These are phyloP conservation scores for Leptosphaerulina australis DNA, from an alignment of 2,329 filamentous ascomycete genomes.

Conservation along the genomic window DNA sequence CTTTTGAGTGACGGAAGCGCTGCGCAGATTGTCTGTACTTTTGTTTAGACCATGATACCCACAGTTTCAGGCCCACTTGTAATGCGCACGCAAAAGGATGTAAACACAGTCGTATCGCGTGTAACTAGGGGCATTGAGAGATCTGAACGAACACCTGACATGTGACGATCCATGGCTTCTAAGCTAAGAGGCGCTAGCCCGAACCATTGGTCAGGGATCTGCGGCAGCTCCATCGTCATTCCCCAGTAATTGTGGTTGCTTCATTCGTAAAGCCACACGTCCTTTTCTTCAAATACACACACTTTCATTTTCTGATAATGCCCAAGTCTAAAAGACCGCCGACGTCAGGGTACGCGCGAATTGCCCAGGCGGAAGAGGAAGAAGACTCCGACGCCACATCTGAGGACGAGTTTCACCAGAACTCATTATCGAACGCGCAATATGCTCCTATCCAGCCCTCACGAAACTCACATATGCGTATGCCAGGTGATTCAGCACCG, in stretches of 20 bases:
- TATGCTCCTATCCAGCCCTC: constrained; percentile 58
- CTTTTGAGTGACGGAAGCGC: constrained; percentile 41
- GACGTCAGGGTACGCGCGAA: constrained; percentile 58
- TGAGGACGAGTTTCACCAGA: constrained; percentile 49
- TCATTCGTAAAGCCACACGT: constrained; percentile 13
- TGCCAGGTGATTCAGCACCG: constrained; percentile 42
- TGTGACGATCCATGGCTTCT: constrained; percentile 12
- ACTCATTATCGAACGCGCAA: constrained; percentile 46
- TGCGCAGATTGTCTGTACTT: background rate
- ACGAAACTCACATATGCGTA: constrained; percentile 53
- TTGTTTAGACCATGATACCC: constrained; percentile 18
- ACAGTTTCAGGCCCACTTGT: background rate
- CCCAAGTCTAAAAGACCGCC: constrained; percentile 47
- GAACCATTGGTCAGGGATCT: constrained; percentile 18
- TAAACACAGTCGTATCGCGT: background rate
- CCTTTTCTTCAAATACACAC: background rate
- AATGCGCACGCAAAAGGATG: too few relatives aligned
- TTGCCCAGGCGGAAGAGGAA: constrained; percentile 60
- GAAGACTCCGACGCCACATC: constrained; percentile 50
- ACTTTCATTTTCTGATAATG: constrained; percentile 28
- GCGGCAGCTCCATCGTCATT: constrained; percentile 37
- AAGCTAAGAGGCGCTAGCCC: constrained; percentile 20
- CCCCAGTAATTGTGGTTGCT: constrained; percentile 24
- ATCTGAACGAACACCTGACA: constrained; percentile 5
- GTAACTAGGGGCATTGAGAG: background rate